A percentile compares a stretch with the other conserved stretches of the same genome.
Conservation (phyloP, 306 rosid species). For the Castanospermum australe region DNA sequence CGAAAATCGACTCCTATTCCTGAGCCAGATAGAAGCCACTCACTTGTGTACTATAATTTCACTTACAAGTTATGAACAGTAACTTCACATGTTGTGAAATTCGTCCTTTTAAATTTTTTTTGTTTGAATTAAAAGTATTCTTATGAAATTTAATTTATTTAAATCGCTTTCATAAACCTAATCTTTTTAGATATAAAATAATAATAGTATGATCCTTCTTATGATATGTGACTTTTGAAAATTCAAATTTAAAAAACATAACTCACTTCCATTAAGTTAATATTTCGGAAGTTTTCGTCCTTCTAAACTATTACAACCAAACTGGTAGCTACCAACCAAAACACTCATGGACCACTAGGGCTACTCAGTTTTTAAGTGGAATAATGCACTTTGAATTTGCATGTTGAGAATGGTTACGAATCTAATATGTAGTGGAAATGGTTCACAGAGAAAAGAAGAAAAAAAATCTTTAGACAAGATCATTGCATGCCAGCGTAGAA, state of each 20-base stretch:
- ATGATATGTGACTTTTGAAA: no score
- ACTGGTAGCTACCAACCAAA: conserved; percentile 21
- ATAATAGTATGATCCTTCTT: no score
- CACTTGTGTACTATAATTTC: not conserved
- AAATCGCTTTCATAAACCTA: no score
- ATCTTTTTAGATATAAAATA: no score
- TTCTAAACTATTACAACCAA: not conserved
- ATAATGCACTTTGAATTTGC: not conserved
- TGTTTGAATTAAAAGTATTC: no score
- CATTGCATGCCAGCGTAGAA: conserved; percentile 35
- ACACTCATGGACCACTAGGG: not conserved
- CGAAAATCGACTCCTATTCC: not conserved
- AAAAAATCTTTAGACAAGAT: conserved; percentile 20
- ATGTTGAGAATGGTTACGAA: not conserved
- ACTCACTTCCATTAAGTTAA: no score
- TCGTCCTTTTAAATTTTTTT: no score
- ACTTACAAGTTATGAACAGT: conserved; percentile 3
- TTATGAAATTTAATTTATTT: no score
- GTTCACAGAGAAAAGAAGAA: no score
- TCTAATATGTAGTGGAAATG: conserved; percentile 10
- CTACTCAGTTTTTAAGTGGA: not conserved
- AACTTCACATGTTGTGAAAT: conserved; percentile 12
- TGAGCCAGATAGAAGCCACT: conserved; percentile 30
- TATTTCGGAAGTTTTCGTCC: no score
- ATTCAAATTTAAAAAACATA: no score